These are phyloP conservation scores for Amanita polypyramis DNA, from an alignment of 768 basidiomycete species.

Conservation along the genomic window DNA sequence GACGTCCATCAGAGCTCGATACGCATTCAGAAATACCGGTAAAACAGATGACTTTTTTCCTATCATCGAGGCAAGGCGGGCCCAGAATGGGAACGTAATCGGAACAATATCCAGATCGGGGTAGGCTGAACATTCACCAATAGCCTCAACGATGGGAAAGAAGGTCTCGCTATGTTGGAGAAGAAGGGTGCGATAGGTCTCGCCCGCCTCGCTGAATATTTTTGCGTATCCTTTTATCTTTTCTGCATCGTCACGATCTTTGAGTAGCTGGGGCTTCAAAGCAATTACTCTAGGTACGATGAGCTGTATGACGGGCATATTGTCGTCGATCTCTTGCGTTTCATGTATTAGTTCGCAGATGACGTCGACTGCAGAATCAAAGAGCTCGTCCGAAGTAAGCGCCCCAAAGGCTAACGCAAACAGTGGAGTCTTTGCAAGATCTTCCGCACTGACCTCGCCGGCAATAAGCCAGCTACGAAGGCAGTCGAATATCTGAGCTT, in stretches of 20 bases:
- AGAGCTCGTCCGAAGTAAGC: constrained; percentile 74
- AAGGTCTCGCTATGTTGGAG: constrained; percentile 87
- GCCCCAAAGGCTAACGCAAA: constrained; percentile 81
- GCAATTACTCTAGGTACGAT: constrained; percentile 82
- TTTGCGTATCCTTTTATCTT: constrained; percentile 83
- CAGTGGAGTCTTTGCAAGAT: constrained; percentile 67
- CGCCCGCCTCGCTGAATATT: constrained; percentile 95
- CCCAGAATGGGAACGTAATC: constrained; percentile 99
- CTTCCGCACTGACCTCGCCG: constrained; percentile 63
- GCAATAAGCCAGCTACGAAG: constrained; percentile 81
- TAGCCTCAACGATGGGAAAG: constrained; percentile 91
- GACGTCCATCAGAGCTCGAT: constrained; percentile 71
- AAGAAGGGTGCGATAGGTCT: constrained; percentile 85
- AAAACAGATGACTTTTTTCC: constrained; percentile 65
- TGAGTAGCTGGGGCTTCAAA: constrained; percentile 50
- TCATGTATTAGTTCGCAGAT: constrained; percentile 95
- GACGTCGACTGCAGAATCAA: constrained; percentile 86
- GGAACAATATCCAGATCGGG: constrained; percentile 92
- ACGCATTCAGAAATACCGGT: constrained; percentile 75
- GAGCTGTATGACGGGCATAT: constrained; percentile 78
- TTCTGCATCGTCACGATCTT: constrained; percentile 69
- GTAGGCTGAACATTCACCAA: constrained; percentile 87
- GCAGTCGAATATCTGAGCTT: constrained; percentile 75
- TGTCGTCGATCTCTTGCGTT: constrained; percentile 94
- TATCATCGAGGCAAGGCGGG: constrained; percentile 85